Percentiles rank a stretch among this genome's conserved stretches.
phyloP scores from a whole-genome alignment of 2,329 filamentous ascomycete species.

The Cercospora beticola region DNA sequence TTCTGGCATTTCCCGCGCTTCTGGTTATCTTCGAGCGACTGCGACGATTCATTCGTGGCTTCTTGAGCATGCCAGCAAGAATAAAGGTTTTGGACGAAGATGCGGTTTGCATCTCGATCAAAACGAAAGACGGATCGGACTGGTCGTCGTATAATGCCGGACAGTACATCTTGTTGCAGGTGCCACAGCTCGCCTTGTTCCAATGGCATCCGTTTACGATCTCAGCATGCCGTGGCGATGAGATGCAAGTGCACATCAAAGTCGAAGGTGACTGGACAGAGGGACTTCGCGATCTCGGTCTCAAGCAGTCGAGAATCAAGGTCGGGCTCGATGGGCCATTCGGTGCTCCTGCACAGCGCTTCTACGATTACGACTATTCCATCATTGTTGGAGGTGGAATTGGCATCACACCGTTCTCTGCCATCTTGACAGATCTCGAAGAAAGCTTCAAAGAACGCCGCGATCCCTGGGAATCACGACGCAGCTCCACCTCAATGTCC shows the following conservation, averaged over 20 bases:
- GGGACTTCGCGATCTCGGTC: constrained; percentile 47
- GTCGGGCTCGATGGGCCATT: constrained; percentile 59
- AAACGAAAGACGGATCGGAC: constrained; percentile 50
- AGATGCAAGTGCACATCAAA: constrained; percentile 59
- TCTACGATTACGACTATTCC: constrained; percentile 58
- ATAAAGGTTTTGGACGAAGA: constrained; percentile 54
- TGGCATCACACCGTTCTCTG: constrained; percentile 59
- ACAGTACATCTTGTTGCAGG: constrained; percentile 58
- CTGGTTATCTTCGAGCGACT: constrained; percentile 53
- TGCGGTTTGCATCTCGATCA: constrained; percentile 52
- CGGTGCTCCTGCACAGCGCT: constrained; percentile 58
- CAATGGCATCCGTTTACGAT: constrained; percentile 63
- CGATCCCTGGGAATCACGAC: constrained; percentile 27
- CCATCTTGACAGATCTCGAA: constrained; percentile 57
- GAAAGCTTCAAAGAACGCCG: constrained; percentile 30
- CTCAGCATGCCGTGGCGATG: constrained; percentile 54
- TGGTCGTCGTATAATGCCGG: constrained; percentile 59
- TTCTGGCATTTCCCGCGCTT: constrained; percentile 55
- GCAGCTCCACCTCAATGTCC: constrained; percentile 5
- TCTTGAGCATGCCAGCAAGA: constrained; percentile 51
- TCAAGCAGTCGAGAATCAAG: constrained; percentile 42
- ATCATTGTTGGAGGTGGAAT: constrained; percentile 59
- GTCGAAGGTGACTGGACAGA: constrained; percentile 59
- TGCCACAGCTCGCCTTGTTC: constrained; percentile 54
- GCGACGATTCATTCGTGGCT: constrained; percentile 49